phyloP scores from a whole-genome alignment of 2,329 filamentous ascomycete genomes.

The Blastomyces emzantsi region DNA sequence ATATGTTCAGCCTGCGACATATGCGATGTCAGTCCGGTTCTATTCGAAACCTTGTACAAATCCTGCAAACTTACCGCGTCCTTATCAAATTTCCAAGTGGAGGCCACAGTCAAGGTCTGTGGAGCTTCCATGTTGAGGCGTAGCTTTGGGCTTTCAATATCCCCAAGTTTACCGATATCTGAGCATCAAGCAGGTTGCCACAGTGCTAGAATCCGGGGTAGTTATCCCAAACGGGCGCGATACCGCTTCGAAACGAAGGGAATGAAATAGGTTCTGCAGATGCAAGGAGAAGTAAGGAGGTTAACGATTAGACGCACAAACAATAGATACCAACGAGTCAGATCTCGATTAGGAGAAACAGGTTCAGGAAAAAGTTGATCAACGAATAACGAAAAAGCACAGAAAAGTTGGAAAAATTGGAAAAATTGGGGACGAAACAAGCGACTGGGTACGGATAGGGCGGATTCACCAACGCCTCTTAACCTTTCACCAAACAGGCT shows the following conservation, averaged over 20 bases:
- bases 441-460: background rate
- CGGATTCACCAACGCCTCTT: background rate
- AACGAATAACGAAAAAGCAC: background rate
- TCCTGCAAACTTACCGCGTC: slow-evolving; percentile 22
- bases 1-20: slow-evolving; percentile 22
- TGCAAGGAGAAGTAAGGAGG: no score
- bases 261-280: background rate
- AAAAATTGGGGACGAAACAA: background rate
- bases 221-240: background rate
- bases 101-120: slow-evolving; percentile 24
- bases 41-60: background rate
- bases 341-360: background rate
- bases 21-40: slow-evolving; percentile 9
- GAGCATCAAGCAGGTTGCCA: background rate
- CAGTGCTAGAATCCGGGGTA: background rate
- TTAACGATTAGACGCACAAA: background rate
- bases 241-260: background rate
- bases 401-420: background rate
- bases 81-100: slow-evolving; percentile 27
- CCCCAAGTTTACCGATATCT: background rate
- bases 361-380: background rate
- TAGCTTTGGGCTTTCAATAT: background rate
- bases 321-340: background rate
- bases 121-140: slow-evolving; percentile 11
- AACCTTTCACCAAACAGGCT: background rate